Base-by-base conservation (phyloP, 345 rosid genomes). In the Cardamine occulta region DNA sequence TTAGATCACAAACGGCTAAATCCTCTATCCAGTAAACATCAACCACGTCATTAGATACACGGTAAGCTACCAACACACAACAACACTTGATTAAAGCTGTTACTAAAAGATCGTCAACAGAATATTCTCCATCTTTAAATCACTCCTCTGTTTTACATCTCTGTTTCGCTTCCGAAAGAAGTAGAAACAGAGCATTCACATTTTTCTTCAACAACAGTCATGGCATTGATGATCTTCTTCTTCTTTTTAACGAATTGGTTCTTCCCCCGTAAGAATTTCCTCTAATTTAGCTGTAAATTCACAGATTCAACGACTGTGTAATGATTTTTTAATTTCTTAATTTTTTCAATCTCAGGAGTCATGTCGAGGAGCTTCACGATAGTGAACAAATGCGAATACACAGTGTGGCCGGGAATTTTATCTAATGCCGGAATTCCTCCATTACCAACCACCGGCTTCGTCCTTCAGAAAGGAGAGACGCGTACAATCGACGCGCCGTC, bases 361-460 rank as follows among this genome's bases (percentile, higher is more conserved):
- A 62, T 29, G 68, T 84, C 95, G 9, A 84, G 91, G 3, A 86
- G 88, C 8, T 93, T 93, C 77, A 85, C 88, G 1, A 45, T 89
- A 2, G 49, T 74, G 8, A 93, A 93, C 82, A 82, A 87, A 72
- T 93, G 98, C 54, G 86, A 81, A 1, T 79, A 87, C 84, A 82
- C 87, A 0, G 87, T 93, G 3, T 93, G 98, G 97, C 96, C 97
- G 1, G 98, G 96, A 42, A 78, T 89, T 73, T 85, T 93, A 24
- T 83, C 98, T 1, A 86, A 82, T 79, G 93, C 96, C 11, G 93
- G 85, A 34, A 68, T 79, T 15, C 80, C 92, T 21, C 29, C 89
- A 0, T 85, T 91, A 12, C 72, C 90, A 53, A 77, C 89, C 59
- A 91, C 98, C 40, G 97, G 98, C 17, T 93, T 93, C 79, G 45